A percentile compares a stretch with the other conserved stretches of the same genome.
Conservation (phyloP, 2,329 filamentous ascomycete species). For the Fusarium lyarnte region DNA sequence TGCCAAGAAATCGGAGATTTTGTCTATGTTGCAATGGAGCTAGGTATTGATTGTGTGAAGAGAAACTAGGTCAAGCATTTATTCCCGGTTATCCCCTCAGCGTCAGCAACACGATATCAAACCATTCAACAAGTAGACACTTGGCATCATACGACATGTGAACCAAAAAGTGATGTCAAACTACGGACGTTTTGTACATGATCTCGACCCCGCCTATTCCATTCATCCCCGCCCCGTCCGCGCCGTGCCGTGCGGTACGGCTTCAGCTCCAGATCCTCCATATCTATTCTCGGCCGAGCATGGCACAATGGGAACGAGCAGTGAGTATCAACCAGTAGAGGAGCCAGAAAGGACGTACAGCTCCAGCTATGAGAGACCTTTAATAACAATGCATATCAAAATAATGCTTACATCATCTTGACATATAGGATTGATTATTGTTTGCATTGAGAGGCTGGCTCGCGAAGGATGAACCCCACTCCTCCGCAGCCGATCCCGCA, state of each 20-base stretch:
- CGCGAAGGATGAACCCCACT: constrained; percentile 10
- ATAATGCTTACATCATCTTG: background rate
- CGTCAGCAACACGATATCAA: background rate
- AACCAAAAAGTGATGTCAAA: background rate
- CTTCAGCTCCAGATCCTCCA: background rate
- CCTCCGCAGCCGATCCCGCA: background rate
- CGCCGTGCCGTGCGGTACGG: constrained; percentile 4
- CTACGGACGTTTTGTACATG: background rate
- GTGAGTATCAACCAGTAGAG: background rate
- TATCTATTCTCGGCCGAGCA: background rate
- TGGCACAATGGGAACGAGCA: background rate
- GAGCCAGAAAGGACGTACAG: background rate
- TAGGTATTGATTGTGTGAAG: background rate
- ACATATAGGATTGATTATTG: background rate
- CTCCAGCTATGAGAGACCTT: background rate
- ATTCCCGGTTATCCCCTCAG: background rate
- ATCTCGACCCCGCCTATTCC: background rate
- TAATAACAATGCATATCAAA: background rate
- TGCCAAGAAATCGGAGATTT: background rate
- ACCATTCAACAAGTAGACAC: background rate
- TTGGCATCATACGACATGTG: background rate
- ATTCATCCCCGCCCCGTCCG: background rate
- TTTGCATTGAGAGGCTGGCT: background rate
- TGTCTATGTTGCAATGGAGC: background rate
- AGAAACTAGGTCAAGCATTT: background rate